Evolutionary conservation across 768 basidiomycete species (phyloP).

Genomic region (Boletus vermiculosoides): DNA sequence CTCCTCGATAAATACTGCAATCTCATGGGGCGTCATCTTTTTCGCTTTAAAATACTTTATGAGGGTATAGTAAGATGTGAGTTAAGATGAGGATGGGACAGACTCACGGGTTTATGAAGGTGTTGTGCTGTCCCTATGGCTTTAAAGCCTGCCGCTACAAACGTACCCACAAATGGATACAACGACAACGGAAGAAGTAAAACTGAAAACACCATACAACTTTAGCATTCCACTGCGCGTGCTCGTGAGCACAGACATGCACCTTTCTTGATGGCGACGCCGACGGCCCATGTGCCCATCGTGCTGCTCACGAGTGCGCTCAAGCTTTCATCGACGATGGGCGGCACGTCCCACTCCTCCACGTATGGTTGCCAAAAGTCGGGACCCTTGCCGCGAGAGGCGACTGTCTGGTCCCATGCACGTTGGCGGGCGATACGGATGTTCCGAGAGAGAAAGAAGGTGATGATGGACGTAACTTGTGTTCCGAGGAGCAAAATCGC

Average conservation of each 20-base stretch:
- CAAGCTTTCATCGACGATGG: constrained; percentile 33
- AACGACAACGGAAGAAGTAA: constrained; percentile 61
- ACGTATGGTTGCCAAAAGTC: constrained; percentile 86
- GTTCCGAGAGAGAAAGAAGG: constrained; percentile 82
- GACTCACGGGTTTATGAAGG: constrained; percentile 64
- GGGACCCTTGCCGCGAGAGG: constrained; percentile 75
- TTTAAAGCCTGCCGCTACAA: constrained; percentile 62
- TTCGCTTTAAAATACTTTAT: constrained; percentile 80
- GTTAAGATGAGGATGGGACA: not conserved
- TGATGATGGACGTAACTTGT: constrained; percentile 73
- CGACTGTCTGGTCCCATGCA: constrained; percentile 80
- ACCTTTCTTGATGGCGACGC: constrained; percentile 25
- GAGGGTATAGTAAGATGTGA: not conserved
- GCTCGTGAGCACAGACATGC: not conserved
- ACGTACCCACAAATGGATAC: constrained; percentile 66
- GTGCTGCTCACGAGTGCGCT: constrained; percentile 17
- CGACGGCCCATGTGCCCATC: constrained; percentile 15
- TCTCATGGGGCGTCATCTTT: constrained; percentile 69
- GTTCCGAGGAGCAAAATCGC: constrained; percentile 69
- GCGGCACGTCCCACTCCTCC: constrained; percentile 76
- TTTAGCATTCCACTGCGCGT: not conserved
- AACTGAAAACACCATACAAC: constrained; percentile 33
- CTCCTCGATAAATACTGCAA: constrained; percentile 80
- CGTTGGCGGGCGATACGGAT: constrained; percentile 75
- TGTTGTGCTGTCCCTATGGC: constrained; percentile 64